Base-by-base conservation (phyloP, 768 basidiomycete genomes). In the Calvatia gigantea region DNA sequence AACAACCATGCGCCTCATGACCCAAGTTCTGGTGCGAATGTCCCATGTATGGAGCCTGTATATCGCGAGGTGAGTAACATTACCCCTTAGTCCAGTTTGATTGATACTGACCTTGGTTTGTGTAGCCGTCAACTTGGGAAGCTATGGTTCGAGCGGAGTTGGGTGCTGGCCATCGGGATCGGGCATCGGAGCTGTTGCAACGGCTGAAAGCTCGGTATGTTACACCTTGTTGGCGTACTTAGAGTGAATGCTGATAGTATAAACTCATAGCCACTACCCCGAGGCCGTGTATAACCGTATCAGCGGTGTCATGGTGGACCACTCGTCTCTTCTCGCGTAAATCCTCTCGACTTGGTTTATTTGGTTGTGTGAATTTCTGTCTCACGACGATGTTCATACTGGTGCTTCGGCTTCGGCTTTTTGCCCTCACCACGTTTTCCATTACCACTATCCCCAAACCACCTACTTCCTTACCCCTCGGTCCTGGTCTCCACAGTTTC, bases 61-160 rank as follows among this genome's bases (percentile, higher is more conserved):
- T 94, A 86, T 72, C 84, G 93, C 51, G 93, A 96, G 75, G 89
- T 89, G 62, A 60, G 82, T 64, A 58, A 48, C 21, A 62, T 29
- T 55, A 46, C 28, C 35, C n/a, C 39, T 25, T 41, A 44, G 6
- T 50, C 14, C 35, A 21, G 2, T 14, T 45, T 29, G 44, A 7
- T 32, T 55, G 33, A 44, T 45, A 17, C 59, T 28, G 50, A 56
- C 42, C 33, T 23, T 57, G 38, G 7, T 43, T 51, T 28, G 50
- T 54, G 2, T 62, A 91, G 86, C 93, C 92, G 11, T 93, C 90
- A 37, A 95, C 93, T 0, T 96, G 91, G 87, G 97, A 98, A 65
- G 85, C 84, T 4, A 98, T 99, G 94, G 84, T 99, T 60, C 83
- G 91, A 12, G 91, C 90, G 1, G 97, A 99, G 67, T 76, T 98